A percentile compares a stretch with the other conserved stretches of the same genome.
Conservation (phyloP, 495 filamentous ascomycete species). For the Echria macrotheca region DNA sequence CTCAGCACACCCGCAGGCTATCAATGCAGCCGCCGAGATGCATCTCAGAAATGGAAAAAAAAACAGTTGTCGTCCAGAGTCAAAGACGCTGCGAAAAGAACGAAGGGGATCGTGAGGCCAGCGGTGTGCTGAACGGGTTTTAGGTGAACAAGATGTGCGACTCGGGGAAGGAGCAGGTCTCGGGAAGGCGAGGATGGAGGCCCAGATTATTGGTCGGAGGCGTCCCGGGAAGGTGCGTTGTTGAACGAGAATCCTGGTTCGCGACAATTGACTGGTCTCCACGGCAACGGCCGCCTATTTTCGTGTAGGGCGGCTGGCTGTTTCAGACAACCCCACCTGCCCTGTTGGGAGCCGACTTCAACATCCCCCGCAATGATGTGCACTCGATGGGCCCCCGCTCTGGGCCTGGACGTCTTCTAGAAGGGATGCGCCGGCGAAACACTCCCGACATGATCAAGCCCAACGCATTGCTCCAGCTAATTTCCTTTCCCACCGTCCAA, state of each 20-base stretch:
- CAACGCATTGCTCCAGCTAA: not conserved
- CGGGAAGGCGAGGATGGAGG: not conserved
- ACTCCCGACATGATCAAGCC: not conserved
- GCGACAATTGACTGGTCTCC: constrained; percentile 5
- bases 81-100: not conserved
- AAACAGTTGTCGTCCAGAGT: not conserved
- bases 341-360: not conserved
- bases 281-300: constrained; percentile 7
- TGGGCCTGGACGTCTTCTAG: not conserved
- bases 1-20: constrained; percentile 10
- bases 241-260: constrained; percentile 7
- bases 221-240: constrained; percentile 11
- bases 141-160: no score
- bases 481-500: no score
- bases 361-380: not conserved
- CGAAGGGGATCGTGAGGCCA: constrained; percentile 1
- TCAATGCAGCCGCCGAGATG: constrained; percentile 7
- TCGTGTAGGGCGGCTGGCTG: not conserved
- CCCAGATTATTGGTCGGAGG: constrained; percentile 6
- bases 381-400: not conserved
- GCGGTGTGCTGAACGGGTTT: no score
- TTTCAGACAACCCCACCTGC: constrained; percentile 9
- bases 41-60: constrained; percentile 15
- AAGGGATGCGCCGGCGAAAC: constrained; percentile 1
- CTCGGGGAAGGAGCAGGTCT: constrained; percentile 11